A percentile compares a stretch with the other conserved stretches of the same genome.
phyloP scores from a whole-genome alignment of 208 protist species.

The Leishmania amazonensis region DNA sequence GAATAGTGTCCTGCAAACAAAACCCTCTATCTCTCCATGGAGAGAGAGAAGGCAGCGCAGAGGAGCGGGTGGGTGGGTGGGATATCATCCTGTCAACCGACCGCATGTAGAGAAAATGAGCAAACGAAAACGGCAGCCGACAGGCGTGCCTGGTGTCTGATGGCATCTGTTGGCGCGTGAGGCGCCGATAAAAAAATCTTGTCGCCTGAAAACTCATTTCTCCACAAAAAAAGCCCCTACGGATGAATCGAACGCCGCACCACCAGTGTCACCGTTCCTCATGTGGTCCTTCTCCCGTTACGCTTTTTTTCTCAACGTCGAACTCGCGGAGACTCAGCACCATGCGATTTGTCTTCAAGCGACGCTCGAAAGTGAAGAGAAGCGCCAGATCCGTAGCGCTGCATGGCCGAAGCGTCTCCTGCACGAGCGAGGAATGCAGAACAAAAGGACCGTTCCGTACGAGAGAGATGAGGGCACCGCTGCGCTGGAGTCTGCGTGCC shows the following conservation, averaged over 20 bases:
- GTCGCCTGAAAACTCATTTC: not conserved
- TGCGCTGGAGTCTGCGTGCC: conserved; percentile 50
- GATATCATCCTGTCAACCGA: not conserved
- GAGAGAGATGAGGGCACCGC: conserved; percentile 57
- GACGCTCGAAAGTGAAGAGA: conserved; percentile 85
- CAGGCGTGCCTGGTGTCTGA: not conserved
- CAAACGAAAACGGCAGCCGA: not conserved
- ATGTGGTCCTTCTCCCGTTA: not conserved
- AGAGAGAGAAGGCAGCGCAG: not conserved
- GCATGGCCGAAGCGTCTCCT: conserved; percentile 44
- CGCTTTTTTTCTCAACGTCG: conserved; percentile 15
- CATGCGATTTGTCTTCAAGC: conserved; percentile 85
- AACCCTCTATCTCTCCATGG: too few species aligned
- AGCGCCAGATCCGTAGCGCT: conserved; percentile 66
- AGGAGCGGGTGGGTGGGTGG: not conserved
- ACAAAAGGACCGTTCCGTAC: conserved; percentile 79
- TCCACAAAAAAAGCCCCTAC: too few species aligned
- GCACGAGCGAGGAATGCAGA: conserved; percentile 39
- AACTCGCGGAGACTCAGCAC: conserved; percentile 82
- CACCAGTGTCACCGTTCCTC: too few species aligned
- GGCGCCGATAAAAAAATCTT: too few species aligned
- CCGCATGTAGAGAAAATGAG: not conserved
- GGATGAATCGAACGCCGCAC: not conserved
- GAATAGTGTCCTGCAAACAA: not conserved
- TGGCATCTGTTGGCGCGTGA: not conserved